Evolutionary conservation across 768 basidiomycete genomes (phyloP).

Genomic region (Trichaptum fuscoviolaceum): DNA sequence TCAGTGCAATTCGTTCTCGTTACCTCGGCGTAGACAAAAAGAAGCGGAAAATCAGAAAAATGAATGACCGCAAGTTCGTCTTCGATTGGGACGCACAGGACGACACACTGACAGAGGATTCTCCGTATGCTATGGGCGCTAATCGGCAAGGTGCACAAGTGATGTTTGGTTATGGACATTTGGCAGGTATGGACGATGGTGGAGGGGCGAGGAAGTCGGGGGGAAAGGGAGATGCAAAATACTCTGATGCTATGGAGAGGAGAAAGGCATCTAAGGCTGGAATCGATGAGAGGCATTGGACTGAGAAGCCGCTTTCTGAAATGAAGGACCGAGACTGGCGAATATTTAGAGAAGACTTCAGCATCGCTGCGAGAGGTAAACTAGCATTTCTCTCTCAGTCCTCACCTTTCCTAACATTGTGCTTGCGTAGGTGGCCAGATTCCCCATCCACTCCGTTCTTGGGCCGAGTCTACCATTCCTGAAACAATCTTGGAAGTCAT

Average conservation of each 20-base stretch:
- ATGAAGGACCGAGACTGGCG: slow-evolving; percentile 99
- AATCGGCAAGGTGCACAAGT: slow-evolving; percentile 79
- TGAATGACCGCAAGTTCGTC: slow-evolving; percentile 96
- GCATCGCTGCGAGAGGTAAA: slow-evolving; percentile 85
- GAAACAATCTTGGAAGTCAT: slow-evolving; percentile 74
- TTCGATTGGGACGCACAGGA: slow-evolving; percentile 99
- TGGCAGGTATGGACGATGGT: slow-evolving; percentile 85
- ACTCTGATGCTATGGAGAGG: slow-evolving; percentile 80
- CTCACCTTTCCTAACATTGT: slow-evolving; percentile 7
- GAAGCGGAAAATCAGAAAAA: slow-evolving; percentile 91
- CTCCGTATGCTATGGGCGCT: slow-evolving; percentile 63
- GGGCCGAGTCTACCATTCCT: slow-evolving; percentile 87
- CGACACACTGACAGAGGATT: slow-evolving; percentile 81
- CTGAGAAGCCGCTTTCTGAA: slow-evolving; percentile 84
- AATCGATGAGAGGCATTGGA: slow-evolving; percentile 95
- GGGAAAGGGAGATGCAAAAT: slow-evolving; percentile 37
- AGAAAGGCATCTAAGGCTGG: slow-evolving; percentile 75
- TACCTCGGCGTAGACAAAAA: slow-evolving; percentile 94
- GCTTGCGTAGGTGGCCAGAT: slow-evolving; percentile 72
- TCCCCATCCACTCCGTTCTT: slow-evolving; percentile 88
- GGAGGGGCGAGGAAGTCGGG: slow-evolving; percentile 28
- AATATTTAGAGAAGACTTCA: slow-evolving; percentile 98
- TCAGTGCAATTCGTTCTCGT: slow-evolving; percentile 80
- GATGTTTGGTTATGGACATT: slow-evolving; percentile 81
- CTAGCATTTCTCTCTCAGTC: slow-evolving; percentile 11